Evolutionary conservation across 768 basidiomycete genomes (phyloP), one percentile per base, ranked within the genome.

Genomic region (Psilocybe subaeruginosa): DNA sequence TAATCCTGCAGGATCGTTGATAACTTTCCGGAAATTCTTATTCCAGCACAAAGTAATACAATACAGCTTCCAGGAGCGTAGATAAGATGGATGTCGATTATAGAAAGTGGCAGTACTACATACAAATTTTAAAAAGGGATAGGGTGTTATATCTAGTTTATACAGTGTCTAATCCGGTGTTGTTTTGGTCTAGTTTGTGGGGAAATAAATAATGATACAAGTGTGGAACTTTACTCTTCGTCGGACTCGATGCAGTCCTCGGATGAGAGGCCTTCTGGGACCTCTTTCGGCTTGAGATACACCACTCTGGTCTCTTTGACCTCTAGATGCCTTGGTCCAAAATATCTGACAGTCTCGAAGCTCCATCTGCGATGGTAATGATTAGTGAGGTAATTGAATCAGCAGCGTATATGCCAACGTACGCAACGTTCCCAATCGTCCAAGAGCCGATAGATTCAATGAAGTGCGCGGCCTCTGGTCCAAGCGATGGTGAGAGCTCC

Each of bases 281-380:
- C 65, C 64, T 77, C 77, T 62, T 66, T 70, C 51, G 78, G 81
- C 55, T 77, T 74, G 64, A 82, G 74, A 56, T 70, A 71, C 17
- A 84, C 80, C 51, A 84, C 71, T 63, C 77, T 75, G 60, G 81
- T 82, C 69, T 75, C 69, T 64, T 78, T 83, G 69, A 89, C 78
- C 72, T 85, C 79, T 39, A 77, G 67, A 63, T 84, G 82, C 46
- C 78, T 74, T 62, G 78, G 73, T 49, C 88, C 88, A 68, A 91
- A 90, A 75, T 91, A 90, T 37, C 87, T 79, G 65, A 82, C 81
- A 31, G 84, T 86, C 72, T 89, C 84, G 72, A 91, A 89, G 68
- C 86, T 85, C 88, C 88, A 88, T 59, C 82, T 82, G 61, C 59
- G 48, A 52, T 56, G 29, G 27, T 11, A 51, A 64, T 30, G 56